Evolutionary conservation across 1,139 yeast genomes (phyloP).

Genomic region (Kodamaea ohmeri): DNA sequence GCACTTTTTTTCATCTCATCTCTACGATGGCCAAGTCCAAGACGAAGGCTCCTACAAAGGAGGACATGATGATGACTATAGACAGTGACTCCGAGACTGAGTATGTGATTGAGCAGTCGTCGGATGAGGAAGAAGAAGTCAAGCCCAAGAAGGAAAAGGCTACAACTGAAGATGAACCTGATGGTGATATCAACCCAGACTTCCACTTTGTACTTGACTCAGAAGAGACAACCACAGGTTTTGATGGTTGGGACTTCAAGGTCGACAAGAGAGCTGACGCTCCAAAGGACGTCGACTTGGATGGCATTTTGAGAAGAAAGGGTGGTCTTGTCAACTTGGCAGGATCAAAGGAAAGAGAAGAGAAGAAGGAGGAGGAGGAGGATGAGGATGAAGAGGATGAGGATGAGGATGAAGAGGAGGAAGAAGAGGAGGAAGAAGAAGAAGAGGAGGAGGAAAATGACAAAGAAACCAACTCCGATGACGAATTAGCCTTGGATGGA

Average conservation of each 20-base stretch:
- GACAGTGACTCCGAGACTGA: conserved; percentile 65
- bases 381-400: conserved; percentile 29
- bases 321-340: conserved; percentile 67
- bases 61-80: conserved; percentile 33
- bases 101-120: conserved; percentile 12
- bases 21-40: conserved; percentile 18
- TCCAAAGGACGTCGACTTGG: conserved; percentile 76
- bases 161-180: conserved; percentile 32
- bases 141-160: conserved; percentile 19
- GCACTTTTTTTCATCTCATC: conserved; percentile 11
- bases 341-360: conserved; percentile 33
- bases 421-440: conserved; percentile 27
- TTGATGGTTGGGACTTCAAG: conserved; percentile 83
- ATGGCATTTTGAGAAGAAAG: conserved; percentile 76
- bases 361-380: conserved; percentile 29
- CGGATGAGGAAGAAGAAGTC: conserved; percentile 23
- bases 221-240: conserved; percentile 44
- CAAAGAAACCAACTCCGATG: conserved; percentile 12
- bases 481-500: conserved; percentile 23
- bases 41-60: conserved; percentile 15
- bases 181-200: conserved; percentile 64
- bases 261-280: conserved; percentile 28
- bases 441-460: conserved; percentile 27
- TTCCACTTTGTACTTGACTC: conserved; percentile 68
- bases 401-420: conserved; percentile 28